phyloP scores from a whole-genome alignment of 129 eudicot species.

The Apium graveolens region DNA sequence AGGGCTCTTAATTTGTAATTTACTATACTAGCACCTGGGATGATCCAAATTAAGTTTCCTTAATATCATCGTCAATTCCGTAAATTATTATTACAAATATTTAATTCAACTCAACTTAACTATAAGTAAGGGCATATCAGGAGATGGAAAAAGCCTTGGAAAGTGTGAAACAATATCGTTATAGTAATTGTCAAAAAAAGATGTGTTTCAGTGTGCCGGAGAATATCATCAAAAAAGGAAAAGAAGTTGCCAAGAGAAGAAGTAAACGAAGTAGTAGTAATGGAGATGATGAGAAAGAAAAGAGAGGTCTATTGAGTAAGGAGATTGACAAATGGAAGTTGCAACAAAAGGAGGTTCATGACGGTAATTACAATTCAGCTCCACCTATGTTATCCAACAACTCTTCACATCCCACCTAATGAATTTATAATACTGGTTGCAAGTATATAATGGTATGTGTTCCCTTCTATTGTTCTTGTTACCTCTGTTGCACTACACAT shows the following conservation, averaged over 20 bases:
- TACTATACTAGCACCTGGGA: background rate
- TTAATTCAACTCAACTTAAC: background rate
- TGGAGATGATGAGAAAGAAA: constrained; percentile 10
- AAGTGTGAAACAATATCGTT: background rate
- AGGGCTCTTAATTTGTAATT: background rate
- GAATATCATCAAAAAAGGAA: background rate
- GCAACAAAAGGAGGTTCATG: background rate
- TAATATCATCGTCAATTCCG: background rate
- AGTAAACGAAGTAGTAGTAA: background rate
- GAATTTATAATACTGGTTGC: background rate
- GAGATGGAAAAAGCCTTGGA: background rate
- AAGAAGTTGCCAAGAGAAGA: background rate
- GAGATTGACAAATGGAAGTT: constrained; percentile 13
- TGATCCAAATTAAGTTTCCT: background rate
- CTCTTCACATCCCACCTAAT: background rate
- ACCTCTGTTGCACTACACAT: no score
- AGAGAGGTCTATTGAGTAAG: constrained; percentile 2
- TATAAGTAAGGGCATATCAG: background rate
- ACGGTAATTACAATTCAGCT: background rate
- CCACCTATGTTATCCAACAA: background rate
- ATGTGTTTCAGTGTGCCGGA: constrained; percentile 9
- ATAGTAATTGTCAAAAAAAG: background rate
- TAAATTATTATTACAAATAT: background rate
- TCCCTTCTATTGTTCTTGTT: background rate
- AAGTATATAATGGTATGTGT: background rate